Evolutionary conservation across 345 rosid species (phyloP).

Genomic region (Euphorbia lathyris): DNA sequence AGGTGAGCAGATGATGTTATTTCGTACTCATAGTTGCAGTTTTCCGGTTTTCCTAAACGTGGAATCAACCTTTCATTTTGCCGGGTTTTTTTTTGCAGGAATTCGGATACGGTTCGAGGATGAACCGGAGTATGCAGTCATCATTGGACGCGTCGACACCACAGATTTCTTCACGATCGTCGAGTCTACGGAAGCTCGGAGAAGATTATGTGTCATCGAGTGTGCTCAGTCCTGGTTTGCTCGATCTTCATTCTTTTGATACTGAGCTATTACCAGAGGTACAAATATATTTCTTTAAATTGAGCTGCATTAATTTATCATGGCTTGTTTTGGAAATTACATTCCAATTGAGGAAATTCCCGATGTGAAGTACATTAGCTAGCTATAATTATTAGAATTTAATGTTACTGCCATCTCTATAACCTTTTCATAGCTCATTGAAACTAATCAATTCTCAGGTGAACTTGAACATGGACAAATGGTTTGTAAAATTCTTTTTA

Average conservation of each 20-base stretch:
- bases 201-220: slow-evolving; percentile 34
- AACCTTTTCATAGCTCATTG: background rate
- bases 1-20: background rate
- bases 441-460: background rate
- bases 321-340: background rate
- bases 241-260: slow-evolving; percentile 60
- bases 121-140: slow-evolving; percentile 31
- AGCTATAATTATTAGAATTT: no score
- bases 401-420: no score
- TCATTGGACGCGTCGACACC: slow-evolving; percentile 28
- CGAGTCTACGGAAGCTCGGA: slow-evolving; percentile 39
- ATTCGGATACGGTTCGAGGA: slow-evolving; percentile 29
- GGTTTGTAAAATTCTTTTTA: background rate
- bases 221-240: slow-evolving; percentile 47
- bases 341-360: background rate
- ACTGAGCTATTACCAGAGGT: slow-evolving; percentile 60
- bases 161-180: slow-evolving; percentile 35
- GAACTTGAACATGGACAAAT: background rate
- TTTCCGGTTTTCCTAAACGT: slow-evolving; percentile 1
- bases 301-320: background rate
- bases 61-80: background rate
- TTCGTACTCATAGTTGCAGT: background rate
- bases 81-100: slow-evolving; percentile 28
- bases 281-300: background rate
- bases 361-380: no score